These are phyloP conservation scores for Mortierella sp. DNA, from an alignment of 371 early-diverging fungal genomes.

Conservation along the genomic window DNA sequence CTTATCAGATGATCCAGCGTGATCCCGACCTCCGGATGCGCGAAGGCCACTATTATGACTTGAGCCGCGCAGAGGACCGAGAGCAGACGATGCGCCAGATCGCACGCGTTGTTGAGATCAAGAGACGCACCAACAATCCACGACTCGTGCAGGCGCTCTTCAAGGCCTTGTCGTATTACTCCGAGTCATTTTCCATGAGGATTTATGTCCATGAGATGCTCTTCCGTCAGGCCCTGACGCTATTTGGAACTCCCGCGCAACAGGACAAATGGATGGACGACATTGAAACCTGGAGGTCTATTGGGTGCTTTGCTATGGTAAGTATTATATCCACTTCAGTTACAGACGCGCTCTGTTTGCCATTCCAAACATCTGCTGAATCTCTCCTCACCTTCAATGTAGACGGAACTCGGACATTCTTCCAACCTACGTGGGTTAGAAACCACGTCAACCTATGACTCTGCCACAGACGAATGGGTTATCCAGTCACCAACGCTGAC, in stretches of 20 bases:
- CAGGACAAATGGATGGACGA: constrained; percentile 61
- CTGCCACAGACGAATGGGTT: constrained; percentile 78
- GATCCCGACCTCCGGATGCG: constrained; percentile 71
- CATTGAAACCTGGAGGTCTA: constrained; percentile 59
- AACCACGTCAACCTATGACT: constrained; percentile 88
- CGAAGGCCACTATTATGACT: constrained; percentile 66
- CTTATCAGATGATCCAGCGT: constrained; percentile 56
- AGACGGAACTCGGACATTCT: constrained; percentile 77
- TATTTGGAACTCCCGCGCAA: constrained; percentile 70
- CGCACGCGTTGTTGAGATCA: constrained; percentile 53
- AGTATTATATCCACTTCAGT: not conserved
- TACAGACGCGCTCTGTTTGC: too few relatives aligned
- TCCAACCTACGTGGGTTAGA: constrained; percentile 89
- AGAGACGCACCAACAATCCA: constrained; percentile 44
- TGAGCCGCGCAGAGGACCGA: constrained; percentile 66
- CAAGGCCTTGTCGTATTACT: constrained; percentile 57
- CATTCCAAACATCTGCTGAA: too few relatives aligned
- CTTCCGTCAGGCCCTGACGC: constrained; percentile 63
- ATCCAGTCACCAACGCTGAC: constrained; percentile 88
- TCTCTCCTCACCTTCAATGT: too few relatives aligned
- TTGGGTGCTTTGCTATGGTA: constrained; percentile 81
- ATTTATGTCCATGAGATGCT: constrained; percentile 70
- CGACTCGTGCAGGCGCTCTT: constrained; percentile 42
- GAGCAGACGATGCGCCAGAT: constrained; percentile 76
- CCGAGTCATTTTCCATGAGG: constrained; percentile 72